Evolutionary conservation across 192 early-diverging fungal species (phyloP), one percentile per base, ranked within the genome.

Genomic region (Podila epigama): DNA sequence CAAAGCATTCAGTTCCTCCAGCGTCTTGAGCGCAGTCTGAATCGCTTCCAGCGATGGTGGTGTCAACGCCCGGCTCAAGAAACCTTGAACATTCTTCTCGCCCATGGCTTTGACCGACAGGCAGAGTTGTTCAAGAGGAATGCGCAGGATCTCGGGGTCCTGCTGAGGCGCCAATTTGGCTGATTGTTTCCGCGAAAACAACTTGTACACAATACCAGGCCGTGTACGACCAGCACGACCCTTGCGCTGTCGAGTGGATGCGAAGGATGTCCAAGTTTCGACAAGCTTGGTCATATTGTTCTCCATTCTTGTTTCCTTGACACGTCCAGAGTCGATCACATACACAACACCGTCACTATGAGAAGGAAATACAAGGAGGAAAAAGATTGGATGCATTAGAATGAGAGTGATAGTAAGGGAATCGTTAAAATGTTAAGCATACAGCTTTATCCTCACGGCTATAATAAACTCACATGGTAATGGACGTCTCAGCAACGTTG

Each of bases 41-140:
- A 95, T 69, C 0, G 90, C 78, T 5, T 58, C 51, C 3, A 77
- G 33, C 0, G 87, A 87, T 0, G 95, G 95, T 27, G 94, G 86
- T 56, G 90, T 90, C 33, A 94, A 70, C 1, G 90, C 86, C 13
- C 73, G 51, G 20, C 65, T 28, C n/a, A 97, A 60, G 44, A 94
- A 87, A 1, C 15, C 66, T 6, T 62, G 67, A 0, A 93, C 75
- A 51, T 92, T 83, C 15, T 51, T 68, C 65, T 85, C 88, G 20
- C 85, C 92, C 81, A 90, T 88, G 22, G 86, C 85, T 60, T 91
- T 92, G 32, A 87, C 82, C 9, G 86, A 85, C 52, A 93, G 65
- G 40, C 93, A 94, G 15, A 95, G 84, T 52, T 96, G 93, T 58
- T 95, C 92, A 9, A 97, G 71, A n/a, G 95, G 93, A 37, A 89